Conservation (phyloP, 2,329 filamentous ascomycete species). For the Aureobasidium sp. region DNA sequence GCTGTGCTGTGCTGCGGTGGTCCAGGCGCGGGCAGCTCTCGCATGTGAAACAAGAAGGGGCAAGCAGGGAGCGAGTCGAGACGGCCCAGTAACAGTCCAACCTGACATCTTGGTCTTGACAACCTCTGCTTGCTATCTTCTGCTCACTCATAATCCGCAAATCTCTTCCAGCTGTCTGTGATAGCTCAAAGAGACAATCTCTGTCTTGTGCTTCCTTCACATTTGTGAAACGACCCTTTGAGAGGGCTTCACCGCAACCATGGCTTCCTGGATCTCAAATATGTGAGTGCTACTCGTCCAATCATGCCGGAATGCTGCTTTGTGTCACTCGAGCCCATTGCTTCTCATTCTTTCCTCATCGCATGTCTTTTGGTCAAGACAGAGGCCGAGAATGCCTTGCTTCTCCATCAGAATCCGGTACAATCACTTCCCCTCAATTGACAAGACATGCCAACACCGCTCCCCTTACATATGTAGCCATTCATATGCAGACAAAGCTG, state of each 20-base stretch:
- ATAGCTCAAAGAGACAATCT: not conserved
- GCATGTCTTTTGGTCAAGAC: not conserved
- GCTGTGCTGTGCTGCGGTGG: not conserved
- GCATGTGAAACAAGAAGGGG: slow-evolving; percentile 1
- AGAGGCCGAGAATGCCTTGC: slow-evolving; percentile 6
- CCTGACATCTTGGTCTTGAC: not conserved
- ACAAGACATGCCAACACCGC: not conserved
- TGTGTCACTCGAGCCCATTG: not conserved
- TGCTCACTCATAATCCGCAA: not conserved
- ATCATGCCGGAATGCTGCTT: not conserved
- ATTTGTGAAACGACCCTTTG: not conserved
- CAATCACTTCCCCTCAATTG: not conserved
- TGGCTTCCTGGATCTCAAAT: slow-evolving; percentile 20
- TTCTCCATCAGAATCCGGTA: not conserved
- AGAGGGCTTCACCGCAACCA: slow-evolving; percentile 10
- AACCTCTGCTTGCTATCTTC: not conserved
- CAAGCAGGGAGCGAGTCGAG: not conserved
- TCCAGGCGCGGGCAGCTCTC: not conserved
- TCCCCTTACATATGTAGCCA: not conserved
- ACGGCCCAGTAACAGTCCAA: not conserved
- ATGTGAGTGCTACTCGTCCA: slow-evolving; percentile 17
- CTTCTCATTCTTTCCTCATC: not conserved
- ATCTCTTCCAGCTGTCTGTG: not conserved
- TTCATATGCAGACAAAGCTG: not conserved
- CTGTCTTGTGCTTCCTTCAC: not conserved